These are phyloP conservation scores for Silene conica DNA, from an alignment of 148 eudicot genomes.

Conservation along the genomic window DNA sequence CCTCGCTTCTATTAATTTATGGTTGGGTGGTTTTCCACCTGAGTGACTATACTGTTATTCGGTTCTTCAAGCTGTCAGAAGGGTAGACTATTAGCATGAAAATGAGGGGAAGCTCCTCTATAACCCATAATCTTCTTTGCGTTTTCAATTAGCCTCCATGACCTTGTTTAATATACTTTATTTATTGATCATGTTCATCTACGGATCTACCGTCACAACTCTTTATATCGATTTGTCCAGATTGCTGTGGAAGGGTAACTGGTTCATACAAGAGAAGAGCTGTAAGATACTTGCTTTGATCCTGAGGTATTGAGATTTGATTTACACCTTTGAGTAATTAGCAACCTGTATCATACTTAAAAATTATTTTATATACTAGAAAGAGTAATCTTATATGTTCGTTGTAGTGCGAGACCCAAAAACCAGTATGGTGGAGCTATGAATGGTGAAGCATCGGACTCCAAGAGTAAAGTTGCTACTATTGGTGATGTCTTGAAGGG, in stretches of 20 bases:
- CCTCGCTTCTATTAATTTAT: too few relatives aligned
- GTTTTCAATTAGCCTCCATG: background rate
- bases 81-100: background rate
- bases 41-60: too few relatives aligned
- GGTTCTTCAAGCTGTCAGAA: too few relatives aligned
- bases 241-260: conserved; percentile 86
- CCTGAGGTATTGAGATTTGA: conserved; percentile 50
- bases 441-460: conserved; percentile 61
- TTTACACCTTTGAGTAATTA: background rate
- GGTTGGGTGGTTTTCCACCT: too few relatives aligned
- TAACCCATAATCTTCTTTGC: background rate
- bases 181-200: background rate
- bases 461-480: conserved; percentile 60
- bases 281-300: conserved; percentile 82
- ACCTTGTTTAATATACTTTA: background rate
- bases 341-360: background rate
- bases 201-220: conserved; percentile 2
- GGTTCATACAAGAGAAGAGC: conserved; percentile 99
- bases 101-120: background rate
- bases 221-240: conserved; percentile 32
- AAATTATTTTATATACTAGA: background rate
- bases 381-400: conserved; percentile 10
- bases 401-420: conserved; percentile 73
- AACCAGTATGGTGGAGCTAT: conserved; percentile 35
- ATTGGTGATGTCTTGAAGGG: conserved; percentile 75